A percentile compares a stretch with the other conserved stretches of the same genome.
These are phyloP conservation scores for Alnus rubra DNA, from an alignment of 306 rosid species.

Conservation along the genomic window DNA sequence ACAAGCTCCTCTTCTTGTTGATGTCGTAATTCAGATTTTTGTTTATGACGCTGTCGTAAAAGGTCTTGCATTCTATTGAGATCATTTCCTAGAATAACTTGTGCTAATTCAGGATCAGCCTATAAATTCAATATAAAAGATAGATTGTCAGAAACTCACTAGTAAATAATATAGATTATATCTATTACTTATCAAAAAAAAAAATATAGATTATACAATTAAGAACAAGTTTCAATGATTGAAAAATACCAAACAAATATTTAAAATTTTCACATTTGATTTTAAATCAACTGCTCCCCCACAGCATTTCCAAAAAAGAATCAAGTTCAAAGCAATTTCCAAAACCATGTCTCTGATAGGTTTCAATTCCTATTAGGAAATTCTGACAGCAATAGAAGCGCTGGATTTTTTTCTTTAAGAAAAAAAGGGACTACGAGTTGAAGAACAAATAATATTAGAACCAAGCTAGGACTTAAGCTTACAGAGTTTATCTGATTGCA, in stretches of 20 bases:
- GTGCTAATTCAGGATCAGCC: slow-evolving; percentile 93
- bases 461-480: background rate
- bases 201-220: slow-evolving; percentile 21
- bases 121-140: slow-evolving; percentile 34
- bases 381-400: too few species aligned
- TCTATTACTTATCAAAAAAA: too few species aligned
- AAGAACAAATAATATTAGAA: background rate
- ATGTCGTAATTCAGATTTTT: slow-evolving; percentile 55
- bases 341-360: background rate
- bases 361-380: background rate
- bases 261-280: slow-evolving; percentile 21
- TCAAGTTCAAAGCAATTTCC: slow-evolving; percentile 1
- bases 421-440: background rate
- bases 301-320: slow-evolving; percentile 13
- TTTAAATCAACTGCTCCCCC: slow-evolving; percentile 21
- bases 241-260: slow-evolving; percentile 5
- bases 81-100: slow-evolving; percentile 77
- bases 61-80: slow-evolving; percentile 73
- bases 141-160: slow-evolving; percentile 20
- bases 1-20: slow-evolving; percentile 89
- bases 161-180: slow-evolving; percentile 17
- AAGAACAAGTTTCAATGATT: background rate
- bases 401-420: background rate
- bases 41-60: slow-evolving; percentile 59
- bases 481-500: background rate